phyloP scores from a whole-genome alignment of 805 yeast genomes.

The Nakazawaea wyomingensis region DNA sequence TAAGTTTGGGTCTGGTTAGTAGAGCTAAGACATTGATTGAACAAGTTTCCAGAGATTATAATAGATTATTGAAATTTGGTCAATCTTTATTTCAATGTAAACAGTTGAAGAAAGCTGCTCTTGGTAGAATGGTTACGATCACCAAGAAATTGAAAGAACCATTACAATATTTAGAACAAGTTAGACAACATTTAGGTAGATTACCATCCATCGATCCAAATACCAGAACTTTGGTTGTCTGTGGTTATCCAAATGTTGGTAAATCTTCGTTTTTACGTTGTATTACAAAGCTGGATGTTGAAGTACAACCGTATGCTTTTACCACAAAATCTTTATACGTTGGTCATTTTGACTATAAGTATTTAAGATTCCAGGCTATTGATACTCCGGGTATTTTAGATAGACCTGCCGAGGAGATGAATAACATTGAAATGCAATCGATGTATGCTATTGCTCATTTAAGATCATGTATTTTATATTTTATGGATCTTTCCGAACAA shows the following conservation, averaged over 20 bases:
- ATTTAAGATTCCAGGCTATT: conserved; percentile 95
- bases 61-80: conserved; percentile 90
- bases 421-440: conserved; percentile 98
- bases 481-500: conserved; percentile 98
- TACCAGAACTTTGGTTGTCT: conserved; percentile 92
- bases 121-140: conserved; percentile 99
- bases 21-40: conserved; percentile 92
- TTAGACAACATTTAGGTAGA: conserved; percentile 98
- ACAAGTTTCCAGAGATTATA: conserved; percentile 94
- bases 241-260: conserved; percentile 99
- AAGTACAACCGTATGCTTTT: conserved; percentile 98
- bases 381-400: conserved; percentile 99
- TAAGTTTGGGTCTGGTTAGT: conserved; percentile 90
- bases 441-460: conserved; percentile 98
- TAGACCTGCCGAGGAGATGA: conserved; percentile 99
- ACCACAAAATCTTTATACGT: conserved; percentile 96
- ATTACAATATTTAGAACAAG: conserved; percentile 89
- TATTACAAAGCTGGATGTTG: conserved; percentile 97
- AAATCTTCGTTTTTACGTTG: conserved; percentile 90
- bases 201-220: conserved; percentile 97
- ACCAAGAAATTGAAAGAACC: conserved; percentile 95
- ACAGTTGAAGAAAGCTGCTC: conserved; percentile 96
- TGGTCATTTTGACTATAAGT: conserved; percentile 98
- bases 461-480: conserved; percentile 92
- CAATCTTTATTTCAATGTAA: conserved; percentile 98